phyloP scores from a whole-genome alignment of 306 rosid genomes.

The Acacia acuminata region DNA sequence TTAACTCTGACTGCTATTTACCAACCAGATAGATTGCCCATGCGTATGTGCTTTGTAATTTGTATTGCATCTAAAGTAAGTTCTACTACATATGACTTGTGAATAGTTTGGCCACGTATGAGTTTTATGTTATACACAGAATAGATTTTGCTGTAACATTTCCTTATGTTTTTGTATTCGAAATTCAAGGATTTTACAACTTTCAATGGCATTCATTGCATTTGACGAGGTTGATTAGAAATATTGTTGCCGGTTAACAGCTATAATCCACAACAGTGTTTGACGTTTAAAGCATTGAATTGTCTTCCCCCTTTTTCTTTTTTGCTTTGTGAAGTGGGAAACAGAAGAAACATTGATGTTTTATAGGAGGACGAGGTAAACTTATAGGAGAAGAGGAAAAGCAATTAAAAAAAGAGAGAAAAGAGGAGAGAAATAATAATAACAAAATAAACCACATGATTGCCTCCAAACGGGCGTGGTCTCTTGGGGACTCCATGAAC shows the following conservation, averaged over 20 bases:
- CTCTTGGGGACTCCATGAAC: background rate
- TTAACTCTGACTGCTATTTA: background rate
- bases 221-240: background rate
- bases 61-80: background rate
- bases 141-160: background rate
- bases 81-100: background rate
- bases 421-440: conserved; percentile 2
- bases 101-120: background rate
- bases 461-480: conserved; percentile 17
- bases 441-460: conserved; percentile 6
- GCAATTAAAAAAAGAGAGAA: background rate
- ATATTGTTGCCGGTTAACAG: background rate
- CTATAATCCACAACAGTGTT: background rate
- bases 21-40: background rate
- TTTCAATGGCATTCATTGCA: background rate
- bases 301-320: background rate
- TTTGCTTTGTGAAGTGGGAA: background rate
- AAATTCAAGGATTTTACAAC: background rate
- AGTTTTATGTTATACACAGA: background rate
- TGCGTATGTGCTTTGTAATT: background rate
- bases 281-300: background rate
- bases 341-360: background rate
- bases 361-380: background rate
- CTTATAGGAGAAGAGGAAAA: background rate
- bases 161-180: background rate